phyloP scores from a whole-genome alignment of 768 basidiomycete genomes.

The Suillus spraguei region DNA sequence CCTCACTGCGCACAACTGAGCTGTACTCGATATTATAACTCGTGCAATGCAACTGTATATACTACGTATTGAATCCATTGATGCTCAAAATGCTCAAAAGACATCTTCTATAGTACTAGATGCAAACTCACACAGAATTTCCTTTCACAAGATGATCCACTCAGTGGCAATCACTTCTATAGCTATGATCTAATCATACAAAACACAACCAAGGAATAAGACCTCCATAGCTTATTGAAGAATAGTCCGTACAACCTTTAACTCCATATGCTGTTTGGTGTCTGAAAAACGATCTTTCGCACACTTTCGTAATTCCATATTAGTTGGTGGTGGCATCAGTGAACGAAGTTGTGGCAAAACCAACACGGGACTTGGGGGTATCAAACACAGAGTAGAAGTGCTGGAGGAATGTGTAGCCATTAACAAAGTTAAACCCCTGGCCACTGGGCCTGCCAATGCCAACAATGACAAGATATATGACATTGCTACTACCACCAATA shows the following conservation, averaged over 20 bases:
- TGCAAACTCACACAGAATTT: too few relatives aligned
- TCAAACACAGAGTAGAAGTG: conserved; percentile 72
- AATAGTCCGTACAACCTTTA: not conserved
- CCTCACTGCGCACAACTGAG: too few relatives aligned
- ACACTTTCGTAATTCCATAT: not conserved
- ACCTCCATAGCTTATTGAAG: not conserved
- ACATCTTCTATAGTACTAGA: too few relatives aligned
- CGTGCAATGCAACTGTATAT: too few relatives aligned
- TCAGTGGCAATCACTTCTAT: not conserved
- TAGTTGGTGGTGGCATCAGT: conserved; percentile 35
- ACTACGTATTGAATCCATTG: too few relatives aligned
- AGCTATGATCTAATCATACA: not conserved
- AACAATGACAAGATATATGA: conserved; percentile 42
- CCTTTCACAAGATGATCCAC: too few relatives aligned
- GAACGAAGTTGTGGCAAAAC: conserved; percentile 31
- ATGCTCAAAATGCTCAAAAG: too few relatives aligned
- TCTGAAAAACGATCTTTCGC: not conserved
- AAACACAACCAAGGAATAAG: not conserved
- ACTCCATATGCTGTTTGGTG: not conserved
- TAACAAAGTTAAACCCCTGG: conserved; percentile 56
- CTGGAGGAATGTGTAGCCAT: conserved; percentile 55
- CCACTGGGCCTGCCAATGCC: conserved; percentile 43
- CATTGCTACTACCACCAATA: conserved; percentile 39
- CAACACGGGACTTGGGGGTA: conserved; percentile 48
- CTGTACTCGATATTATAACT: too few relatives aligned